Evolutionary conservation across 2,329 filamentous ascomycete species (phyloP), one percentile per base, ranked within the genome.

Genomic region (Zymoseptoria passerinii): DNA sequence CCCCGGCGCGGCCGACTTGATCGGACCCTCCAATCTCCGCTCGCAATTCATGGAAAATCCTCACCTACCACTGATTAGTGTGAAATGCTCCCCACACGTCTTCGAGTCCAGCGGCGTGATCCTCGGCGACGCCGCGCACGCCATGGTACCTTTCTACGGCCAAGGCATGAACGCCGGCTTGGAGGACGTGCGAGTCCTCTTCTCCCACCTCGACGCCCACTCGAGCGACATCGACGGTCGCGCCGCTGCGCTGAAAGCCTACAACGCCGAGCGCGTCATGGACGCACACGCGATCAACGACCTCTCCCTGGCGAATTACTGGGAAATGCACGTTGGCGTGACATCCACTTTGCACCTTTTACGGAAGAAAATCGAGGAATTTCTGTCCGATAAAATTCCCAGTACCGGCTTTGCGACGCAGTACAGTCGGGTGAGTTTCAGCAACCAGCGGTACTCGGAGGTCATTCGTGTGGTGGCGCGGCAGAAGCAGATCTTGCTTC

Each of bases 121-220:
- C 53, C 72, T 99, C 40, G 94, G 94, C 59, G 94, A 99, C 71
- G 91, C 94, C 7, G 92, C 94, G 0, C 94, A 99, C 72, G 94
- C 95, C 58, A 96, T 99, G 86, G 91, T 99, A 0, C 94, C 94
- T 0, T 99, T 99, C 74, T 99, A 97, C 73, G 94, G 94, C 0
- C 94, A 99, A 73, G 94, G 94, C 44, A 95, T 99, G 86, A 99
- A 99, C 70, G 89, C 94, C 0, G 94, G 94, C 0, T 83, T 99
- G 49, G 94, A 99, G 76, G 92, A 96, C 68, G 91, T 99, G 10
- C 85, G 88, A 7, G 85, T 95, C 4, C 82, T 99, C 0, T 99
- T 96, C 74, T 83, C 86, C 0, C 80, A 88, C 50, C 79, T 97
- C 1, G 92, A 96, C 74, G 82, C 83, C 65, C 79, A 91, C 64